phyloP scores from a whole-genome alignment of 2,329 filamentous ascomycete genomes.

The Colletotrichum sublineola region DNA sequence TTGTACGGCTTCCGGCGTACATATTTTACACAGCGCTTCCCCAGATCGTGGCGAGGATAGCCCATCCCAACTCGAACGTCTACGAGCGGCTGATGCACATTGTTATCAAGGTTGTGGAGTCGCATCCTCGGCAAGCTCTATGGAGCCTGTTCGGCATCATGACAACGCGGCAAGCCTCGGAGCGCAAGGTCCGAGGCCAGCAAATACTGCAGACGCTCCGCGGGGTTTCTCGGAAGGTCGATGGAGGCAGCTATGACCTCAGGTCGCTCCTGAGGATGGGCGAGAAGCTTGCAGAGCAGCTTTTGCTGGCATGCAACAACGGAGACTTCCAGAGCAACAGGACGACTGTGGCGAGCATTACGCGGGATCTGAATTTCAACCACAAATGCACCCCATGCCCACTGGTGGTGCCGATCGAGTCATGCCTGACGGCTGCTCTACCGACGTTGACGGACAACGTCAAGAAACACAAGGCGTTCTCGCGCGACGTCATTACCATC shows the following conservation, averaged over 20 bases:
- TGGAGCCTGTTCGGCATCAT: conserved; percentile 93
- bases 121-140: conserved; percentile 90
- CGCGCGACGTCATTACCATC: conserved; percentile 87
- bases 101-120: conserved; percentile 85
- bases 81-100: conserved; percentile 83
- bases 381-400: conserved; percentile 85
- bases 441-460: conserved; percentile 80
- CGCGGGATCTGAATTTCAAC: conserved; percentile 84
- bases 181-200: conserved; percentile 70
- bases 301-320: conserved; percentile 84
- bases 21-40: conserved; percentile 87
- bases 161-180: conserved; percentile 78
- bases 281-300: conserved; percentile 85
- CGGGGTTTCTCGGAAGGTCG: conserved; percentile 63
- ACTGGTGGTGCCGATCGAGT: conserved; percentile 90
- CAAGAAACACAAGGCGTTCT: conserved; percentile 87
- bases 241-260: conserved; percentile 70
- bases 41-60: conserved; percentile 96
- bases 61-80: conserved; percentile 83
- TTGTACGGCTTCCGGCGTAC: conserved; percentile 78
- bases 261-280: conserved; percentile 80
- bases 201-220: conserved; percentile 66
- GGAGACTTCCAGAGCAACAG: conserved; percentile 78
- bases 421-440: conserved; percentile 84
- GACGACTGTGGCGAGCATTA: conserved; percentile 78